These are phyloP conservation scores for Lachnellula hyalina DNA, from an alignment of 2,329 filamentous ascomycete genomes.

Conservation along the genomic window DNA sequence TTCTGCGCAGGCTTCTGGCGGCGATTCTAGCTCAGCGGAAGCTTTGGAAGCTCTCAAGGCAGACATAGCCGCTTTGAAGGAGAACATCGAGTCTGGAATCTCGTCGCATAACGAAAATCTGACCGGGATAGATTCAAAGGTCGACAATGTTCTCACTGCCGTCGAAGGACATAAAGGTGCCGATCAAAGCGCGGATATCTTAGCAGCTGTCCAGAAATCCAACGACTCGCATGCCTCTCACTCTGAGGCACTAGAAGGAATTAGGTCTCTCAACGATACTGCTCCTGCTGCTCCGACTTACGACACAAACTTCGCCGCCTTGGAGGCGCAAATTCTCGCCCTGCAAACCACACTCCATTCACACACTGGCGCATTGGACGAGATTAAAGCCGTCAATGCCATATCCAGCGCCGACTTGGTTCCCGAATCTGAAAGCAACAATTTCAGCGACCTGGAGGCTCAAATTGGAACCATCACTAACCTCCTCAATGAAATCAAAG, in stretches of 20 bases:
- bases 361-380: slow-evolving; percentile 16
- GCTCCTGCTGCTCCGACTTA: neutral
- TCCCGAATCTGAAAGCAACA: slow-evolving; percentile 1
- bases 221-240: slow-evolving; percentile 25
- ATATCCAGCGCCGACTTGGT: slow-evolving; percentile 9
- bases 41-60: slow-evolving; percentile 6
- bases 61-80: slow-evolving; percentile 18
- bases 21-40: slow-evolving; percentile 7
- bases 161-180: slow-evolving; percentile 18
- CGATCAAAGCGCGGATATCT: slow-evolving; percentile 21
- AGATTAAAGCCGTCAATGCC: slow-evolving; percentile 10
- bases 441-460: slow-evolving; percentile 2
- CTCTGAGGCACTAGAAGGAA: slow-evolving; percentile 12
- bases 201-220: slow-evolving; percentile 24
- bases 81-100: slow-evolving; percentile 20
- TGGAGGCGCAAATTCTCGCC: slow-evolving; percentile 19
- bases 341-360: slow-evolving; percentile 18
- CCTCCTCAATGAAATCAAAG: slow-evolving; percentile 27
- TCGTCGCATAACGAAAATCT: slow-evolving; percentile 19
- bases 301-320: slow-evolving; percentile 5
- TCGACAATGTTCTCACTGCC: slow-evolving; percentile 20
- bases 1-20: neutral
- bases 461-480: slow-evolving; percentile 21
- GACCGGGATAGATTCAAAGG: slow-evolving; percentile 17
- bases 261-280: slow-evolving; percentile 6